Evolutionary conservation across 2,329 filamentous ascomycete species (phyloP).

Genomic region (Eutypa lata): DNA sequence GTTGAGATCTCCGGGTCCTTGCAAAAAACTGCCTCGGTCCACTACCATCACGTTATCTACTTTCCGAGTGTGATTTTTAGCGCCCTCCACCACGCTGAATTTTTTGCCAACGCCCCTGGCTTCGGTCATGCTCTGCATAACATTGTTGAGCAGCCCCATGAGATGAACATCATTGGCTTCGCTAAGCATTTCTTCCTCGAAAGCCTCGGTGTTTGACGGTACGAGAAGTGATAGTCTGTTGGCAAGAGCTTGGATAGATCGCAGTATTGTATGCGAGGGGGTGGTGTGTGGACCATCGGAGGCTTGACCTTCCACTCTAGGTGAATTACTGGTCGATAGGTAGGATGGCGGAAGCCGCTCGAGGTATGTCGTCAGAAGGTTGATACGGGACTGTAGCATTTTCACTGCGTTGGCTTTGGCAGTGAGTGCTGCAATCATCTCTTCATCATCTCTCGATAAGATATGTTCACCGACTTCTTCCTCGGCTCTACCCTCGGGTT

Average conservation of each 20-base stretch:
- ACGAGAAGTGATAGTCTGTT: constrained; percentile 79
- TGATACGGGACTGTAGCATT: constrained; percentile 79
- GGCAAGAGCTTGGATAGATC: constrained; percentile 83
- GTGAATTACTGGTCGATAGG: constrained; percentile 42
- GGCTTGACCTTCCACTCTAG: constrained; percentile 26
- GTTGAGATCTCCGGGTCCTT: constrained; percentile 22
- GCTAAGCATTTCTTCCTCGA: constrained; percentile 67
- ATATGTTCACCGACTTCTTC: constrained; percentile 36
- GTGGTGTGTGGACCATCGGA: constrained; percentile 34
- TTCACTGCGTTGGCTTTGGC: constrained; percentile 91
- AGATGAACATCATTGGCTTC: constrained; percentile 84
- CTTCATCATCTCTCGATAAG: constrained; percentile 58
- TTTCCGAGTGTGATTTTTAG: constrained; percentile 26
- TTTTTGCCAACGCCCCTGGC: constrained; percentile 75
- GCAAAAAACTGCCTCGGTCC: constrained; percentile 14
- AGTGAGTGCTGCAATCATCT: constrained; percentile 65
- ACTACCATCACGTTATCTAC: constrained; percentile 10
- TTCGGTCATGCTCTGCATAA: constrained; percentile 69
- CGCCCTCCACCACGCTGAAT: constrained; percentile 56
- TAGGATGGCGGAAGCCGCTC: constrained; percentile 66
- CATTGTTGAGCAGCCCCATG: constrained; percentile 68
- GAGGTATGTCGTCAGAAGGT: constrained; percentile 74
- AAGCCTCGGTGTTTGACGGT: constrained; percentile 63
- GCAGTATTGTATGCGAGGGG: constrained; percentile 71
- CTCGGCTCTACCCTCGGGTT: constrained; percentile 26